phyloP scores from a whole-genome alignment of 78 protist genomes.

The Cavenderia fasciculata region DNA sequence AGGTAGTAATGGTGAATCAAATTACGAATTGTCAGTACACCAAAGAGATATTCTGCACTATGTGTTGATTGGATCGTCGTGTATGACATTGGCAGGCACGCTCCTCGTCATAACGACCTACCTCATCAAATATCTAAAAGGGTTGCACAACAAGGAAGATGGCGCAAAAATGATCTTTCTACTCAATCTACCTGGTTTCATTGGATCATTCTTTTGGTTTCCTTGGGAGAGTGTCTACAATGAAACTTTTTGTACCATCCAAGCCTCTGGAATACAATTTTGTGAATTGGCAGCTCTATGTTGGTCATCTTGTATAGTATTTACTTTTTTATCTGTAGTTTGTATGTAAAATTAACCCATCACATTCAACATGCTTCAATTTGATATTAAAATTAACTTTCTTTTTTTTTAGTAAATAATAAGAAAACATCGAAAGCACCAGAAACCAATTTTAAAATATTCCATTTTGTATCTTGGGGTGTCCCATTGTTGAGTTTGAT shows the following conservation, averaged over 20 bases:
- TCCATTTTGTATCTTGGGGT: constrained; percentile 9
- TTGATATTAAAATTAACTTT: no score
- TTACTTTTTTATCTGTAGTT: constrained; percentile 1
- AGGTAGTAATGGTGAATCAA: no score
- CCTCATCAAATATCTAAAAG: not conserved
- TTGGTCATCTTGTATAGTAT: constrained; percentile 24
- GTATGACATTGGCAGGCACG: not conserved
- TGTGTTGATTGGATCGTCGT: constrained; percentile 3
- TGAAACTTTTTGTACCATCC: not conserved
- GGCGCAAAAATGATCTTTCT: constrained; percentile 25
- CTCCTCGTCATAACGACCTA: not conserved
- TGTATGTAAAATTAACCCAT: not conserved
- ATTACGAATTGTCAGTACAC: constrained; percentile 1
- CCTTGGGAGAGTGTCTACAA: not conserved
- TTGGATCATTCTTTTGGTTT: constrained; percentile 17
- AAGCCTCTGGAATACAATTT: constrained; percentile 24
- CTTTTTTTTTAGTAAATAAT: no score
- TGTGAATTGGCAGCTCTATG: not conserved
- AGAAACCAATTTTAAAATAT: no score
- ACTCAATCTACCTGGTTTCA: constrained; percentile 4
- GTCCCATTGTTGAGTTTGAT: not conserved
- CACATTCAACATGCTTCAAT: not conserved
- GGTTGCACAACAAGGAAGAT: not conserved
- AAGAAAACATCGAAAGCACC: no score
- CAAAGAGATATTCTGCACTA: not conserved